A percentile compares a stretch with the other conserved stretches of the same genome.
Evolutionary conservation across 1,284 basidiomycete species (phyloP).

Genomic region (Caloboletus firmus): DNA sequence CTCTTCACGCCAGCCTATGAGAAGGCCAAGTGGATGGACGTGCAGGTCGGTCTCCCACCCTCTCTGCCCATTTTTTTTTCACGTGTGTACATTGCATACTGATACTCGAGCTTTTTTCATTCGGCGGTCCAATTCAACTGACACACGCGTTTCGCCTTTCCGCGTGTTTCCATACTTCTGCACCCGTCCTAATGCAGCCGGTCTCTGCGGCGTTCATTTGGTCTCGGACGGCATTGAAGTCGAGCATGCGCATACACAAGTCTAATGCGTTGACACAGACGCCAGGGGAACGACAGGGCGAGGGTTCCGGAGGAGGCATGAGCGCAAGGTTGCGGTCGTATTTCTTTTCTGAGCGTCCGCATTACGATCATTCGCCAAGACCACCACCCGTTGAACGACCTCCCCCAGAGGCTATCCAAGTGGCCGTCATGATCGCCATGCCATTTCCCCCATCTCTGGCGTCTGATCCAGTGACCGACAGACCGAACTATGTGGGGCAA

Average conservation of each 20-base stretch:
- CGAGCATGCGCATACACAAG: background rate
- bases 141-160: background rate
- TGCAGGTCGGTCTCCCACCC: constrained; percentile 27
- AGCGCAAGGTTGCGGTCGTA: constrained; percentile 8
- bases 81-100: background rate
- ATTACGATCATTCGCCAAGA: background rate
- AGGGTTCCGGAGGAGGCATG: constrained; percentile 54
- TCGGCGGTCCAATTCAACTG: background rate
- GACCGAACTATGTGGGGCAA: constrained; percentile 10
- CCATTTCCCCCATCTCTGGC: constrained; percentile 16
- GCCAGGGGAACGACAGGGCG: background rate
- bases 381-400: constrained; percentile 8
- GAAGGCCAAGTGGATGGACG: constrained; percentile 13
- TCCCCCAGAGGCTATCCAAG: constrained; percentile 26
- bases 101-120: no score
- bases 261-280: constrained; percentile 28
- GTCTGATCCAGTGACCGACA: background rate
- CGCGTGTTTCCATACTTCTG: background rate
- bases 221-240: constrained; percentile 14
- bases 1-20: background rate
- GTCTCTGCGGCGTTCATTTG: constrained; percentile 22
- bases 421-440: constrained; percentile 38
- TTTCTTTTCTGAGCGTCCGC: constrained; percentile 5
- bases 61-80: background rate
- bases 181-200: constrained; percentile 10